Evolutionary conservation across 768 basidiomycete species (phyloP), one percentile per base, ranked within the genome.

Genomic region (Pleurotus pulmonarius): DNA sequence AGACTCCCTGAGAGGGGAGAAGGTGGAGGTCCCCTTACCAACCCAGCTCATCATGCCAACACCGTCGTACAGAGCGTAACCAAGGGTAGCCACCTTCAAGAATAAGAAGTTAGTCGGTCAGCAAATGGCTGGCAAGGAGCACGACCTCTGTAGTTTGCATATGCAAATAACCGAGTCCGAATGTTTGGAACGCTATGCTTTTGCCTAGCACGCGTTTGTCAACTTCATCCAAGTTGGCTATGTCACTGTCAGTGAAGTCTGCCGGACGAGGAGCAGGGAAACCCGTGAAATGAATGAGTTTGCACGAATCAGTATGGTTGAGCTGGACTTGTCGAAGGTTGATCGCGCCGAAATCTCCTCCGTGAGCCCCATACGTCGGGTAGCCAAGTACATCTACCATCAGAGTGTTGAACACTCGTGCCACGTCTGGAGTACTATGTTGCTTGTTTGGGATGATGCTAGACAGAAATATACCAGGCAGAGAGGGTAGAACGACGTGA

Each of bases 381-480:
- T 57, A 57, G 46, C 40, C 48, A 15, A 57, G 39, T 18, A 57
- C 56, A 15, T 57, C 44, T 16, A 51, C 49, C 48, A 51, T 41
- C 16, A 57, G 34, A 12, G 48, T 57, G 24, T 57, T 51, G 22
- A 57, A 52, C 18, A 52, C 24, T n/a, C 56, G 12, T 6, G 56
- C 56, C 12, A 51, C 41, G 29, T 57, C 56, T 2, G 48, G 51
- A 3, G 48, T 51, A 29, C 56, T 44, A 39, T 57, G 48, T 12
- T 41, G 18, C 18, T 49, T 49, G 39, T 40, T 20, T 22, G 51
- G 51, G 38, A 53, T 41, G 51, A 41, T 11, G 13, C n/a, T 40
- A 22, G 51, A 53, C 12, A 57, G 43, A 38, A 44, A 49, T 25
- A 57, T 44, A 15, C 56, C 56, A n/a, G 56, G 56, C 52, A 57